phyloP scores from a whole-genome alignment of 768 basidiomycete species.

The Amanita muscaria region DNA sequence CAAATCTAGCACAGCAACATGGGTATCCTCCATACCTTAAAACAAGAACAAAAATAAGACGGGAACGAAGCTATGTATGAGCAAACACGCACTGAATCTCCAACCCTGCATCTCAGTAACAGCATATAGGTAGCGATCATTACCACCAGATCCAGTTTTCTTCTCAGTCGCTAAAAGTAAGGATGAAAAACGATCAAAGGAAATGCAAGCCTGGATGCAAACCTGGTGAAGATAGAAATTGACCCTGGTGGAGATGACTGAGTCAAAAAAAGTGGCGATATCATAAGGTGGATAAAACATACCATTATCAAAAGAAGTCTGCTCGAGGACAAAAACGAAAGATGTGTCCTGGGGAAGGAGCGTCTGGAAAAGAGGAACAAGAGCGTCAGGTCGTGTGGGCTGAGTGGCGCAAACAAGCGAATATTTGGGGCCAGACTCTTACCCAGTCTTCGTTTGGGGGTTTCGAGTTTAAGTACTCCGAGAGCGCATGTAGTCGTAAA shows the following conservation, averaged over 20 bases:
- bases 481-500: too few relatives aligned
- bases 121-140: too few relatives aligned
- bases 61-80: too few relatives aligned
- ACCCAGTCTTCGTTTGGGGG: too few relatives aligned
- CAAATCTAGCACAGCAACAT: constrained; percentile 65
- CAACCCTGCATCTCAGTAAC: too few relatives aligned
- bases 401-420: neutral
- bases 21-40: constrained; percentile 97
- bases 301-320: constrained; percentile 22
- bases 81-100: constrained; percentile 83
- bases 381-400: constrained; percentile 3
- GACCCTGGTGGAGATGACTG: constrained; percentile 45
- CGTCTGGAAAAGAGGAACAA: neutral
- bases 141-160: too few relatives aligned
- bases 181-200: constrained; percentile 9
- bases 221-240: constrained; percentile 81
- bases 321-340: neutral
- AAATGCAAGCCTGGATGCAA: constrained; percentile 18
- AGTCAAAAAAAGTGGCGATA: constrained; percentile 5
- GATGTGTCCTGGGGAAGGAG: neutral
- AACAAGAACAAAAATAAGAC: constrained; percentile 4
- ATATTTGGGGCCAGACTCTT: constrained; percentile 5
- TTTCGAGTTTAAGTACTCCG: too few relatives aligned
- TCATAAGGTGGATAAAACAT: constrained; percentile 13
- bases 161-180: constrained; percentile 54